Conservation (phyloP, 805 yeast species). For the Hanseniaspora opuntiae region DNA sequence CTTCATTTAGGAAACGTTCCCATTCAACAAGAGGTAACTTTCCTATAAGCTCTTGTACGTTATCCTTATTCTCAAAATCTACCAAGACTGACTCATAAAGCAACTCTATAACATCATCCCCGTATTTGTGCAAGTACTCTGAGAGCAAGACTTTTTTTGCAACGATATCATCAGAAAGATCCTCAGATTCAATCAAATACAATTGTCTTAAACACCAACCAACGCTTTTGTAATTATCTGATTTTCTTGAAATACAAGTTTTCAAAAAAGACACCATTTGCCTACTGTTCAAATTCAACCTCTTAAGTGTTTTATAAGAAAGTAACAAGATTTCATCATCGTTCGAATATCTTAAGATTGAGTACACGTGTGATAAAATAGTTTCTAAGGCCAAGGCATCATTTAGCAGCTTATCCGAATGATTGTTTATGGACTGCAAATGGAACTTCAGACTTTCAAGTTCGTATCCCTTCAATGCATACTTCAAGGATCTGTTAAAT, state of each 20-base stretch:
- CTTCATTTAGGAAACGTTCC: background rate
- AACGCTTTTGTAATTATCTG: background rate
- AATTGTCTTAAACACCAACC: conserved; percentile 2
- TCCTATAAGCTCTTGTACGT: background rate
- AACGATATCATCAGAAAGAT: background rate
- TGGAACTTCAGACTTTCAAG: conserved; percentile 27
- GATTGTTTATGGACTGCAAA: conserved; percentile 7
- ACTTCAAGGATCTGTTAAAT: conserved; percentile 16
- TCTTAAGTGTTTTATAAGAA: background rate
- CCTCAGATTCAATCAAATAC: background rate
- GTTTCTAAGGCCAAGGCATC: background rate
- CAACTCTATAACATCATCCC: background rate
- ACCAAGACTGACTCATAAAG: conserved; percentile 2
- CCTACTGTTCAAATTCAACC: background rate
- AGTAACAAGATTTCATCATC: background rate
- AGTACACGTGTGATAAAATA: conserved; percentile 4
- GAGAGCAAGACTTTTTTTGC: background rate
- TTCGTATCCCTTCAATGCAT: conserved; percentile 22
- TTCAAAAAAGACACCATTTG: background rate
- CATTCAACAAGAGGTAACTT: background rate
- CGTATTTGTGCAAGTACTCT: background rate
- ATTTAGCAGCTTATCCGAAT: background rate
- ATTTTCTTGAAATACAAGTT: background rate
- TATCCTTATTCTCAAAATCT: background rate
- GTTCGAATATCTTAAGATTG: conserved; percentile 1